phyloP scores from a whole-genome alignment of 1,139 yeast genomes.

The Saccharomyces hybrid region DNA sequence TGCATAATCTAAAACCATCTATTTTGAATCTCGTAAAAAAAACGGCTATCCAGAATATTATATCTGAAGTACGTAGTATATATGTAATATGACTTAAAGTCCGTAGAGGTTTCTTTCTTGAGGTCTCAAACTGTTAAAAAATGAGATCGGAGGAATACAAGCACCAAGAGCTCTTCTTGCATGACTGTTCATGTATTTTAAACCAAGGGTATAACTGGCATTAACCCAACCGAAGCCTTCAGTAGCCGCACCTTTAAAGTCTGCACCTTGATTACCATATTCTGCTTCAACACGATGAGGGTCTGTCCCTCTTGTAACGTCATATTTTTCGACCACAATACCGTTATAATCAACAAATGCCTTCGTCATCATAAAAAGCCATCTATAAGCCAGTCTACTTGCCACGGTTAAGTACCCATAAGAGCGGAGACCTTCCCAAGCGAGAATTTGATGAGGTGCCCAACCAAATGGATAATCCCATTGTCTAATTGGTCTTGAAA shows the following conservation, averaged over 20 bases:
- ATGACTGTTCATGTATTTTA: constrained; percentile 58
- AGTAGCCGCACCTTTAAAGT: constrained; percentile 86
- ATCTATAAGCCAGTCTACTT: constrained; percentile 69
- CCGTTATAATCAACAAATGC: constrained; percentile 94
- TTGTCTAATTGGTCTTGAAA: constrained; percentile 77
- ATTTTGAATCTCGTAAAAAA: no score
- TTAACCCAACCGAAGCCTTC: constrained; percentile 99
- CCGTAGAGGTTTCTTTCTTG: neutral
- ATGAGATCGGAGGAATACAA: constrained; percentile 76
- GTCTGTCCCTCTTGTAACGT: constrained; percentile 73
- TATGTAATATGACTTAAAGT: neutral
- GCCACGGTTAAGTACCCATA: constrained; percentile 68
- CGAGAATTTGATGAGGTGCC: constrained; percentile 97
- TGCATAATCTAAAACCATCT: no score
- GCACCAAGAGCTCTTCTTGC: constrained; percentile 77
- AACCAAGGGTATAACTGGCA: constrained; percentile 73
- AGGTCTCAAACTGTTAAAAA: constrained; percentile 46
- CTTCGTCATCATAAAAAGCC: constrained; percentile 85
- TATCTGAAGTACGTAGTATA: neutral
- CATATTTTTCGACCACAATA: constrained; percentile 91
- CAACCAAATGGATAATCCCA: constrained; percentile 99
- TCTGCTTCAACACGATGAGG: constrained; percentile 95
- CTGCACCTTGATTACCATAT: constrained; percentile 94
- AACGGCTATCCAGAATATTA: neutral
- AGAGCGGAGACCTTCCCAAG: constrained; percentile 78